Conservation (phyloP, 2,329 filamentous ascomycete species). For the Nigrospora sphaerica region DNA sequence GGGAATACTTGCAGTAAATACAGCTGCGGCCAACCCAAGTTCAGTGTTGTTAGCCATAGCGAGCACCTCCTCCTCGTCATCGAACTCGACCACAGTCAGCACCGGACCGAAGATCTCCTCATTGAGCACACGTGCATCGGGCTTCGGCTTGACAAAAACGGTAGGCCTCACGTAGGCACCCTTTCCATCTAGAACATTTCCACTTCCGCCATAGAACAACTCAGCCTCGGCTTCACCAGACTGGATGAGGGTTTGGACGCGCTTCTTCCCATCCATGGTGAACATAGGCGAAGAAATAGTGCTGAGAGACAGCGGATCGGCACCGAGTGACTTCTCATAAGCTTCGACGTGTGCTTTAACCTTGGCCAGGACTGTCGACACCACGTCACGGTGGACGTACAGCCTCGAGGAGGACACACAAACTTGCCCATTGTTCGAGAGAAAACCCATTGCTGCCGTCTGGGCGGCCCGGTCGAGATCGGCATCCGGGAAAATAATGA, state of each 20-base stretch:
- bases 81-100: slow-evolving; percentile 32
- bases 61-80: slow-evolving; percentile 33
- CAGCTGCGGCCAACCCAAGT: slow-evolving; percentile 56
- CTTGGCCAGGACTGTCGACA: slow-evolving; percentile 56
- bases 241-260: no score
- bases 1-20: no score
- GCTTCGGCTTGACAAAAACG: no score
- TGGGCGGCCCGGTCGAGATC: slow-evolving; percentile 63
- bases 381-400: slow-evolving; percentile 52
- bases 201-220: no score
- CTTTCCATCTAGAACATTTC: no score
- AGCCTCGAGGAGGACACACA: slow-evolving; percentile 59
- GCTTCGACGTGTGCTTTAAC: slow-evolving; percentile 53
- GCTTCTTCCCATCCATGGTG: slow-evolving; percentile 70
- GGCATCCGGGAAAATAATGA: slow-evolving; percentile 58
- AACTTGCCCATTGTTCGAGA: slow-evolving; percentile 59
- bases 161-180: no score
- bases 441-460: no score
- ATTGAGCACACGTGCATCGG: no score
- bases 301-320: slow-evolving; percentile 61
- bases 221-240: no score
- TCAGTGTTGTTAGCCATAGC: slow-evolving; percentile 42
- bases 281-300: slow-evolving; percentile 62
- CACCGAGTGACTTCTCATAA: slow-evolving; percentile 62
- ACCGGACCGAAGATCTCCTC: slow-evolving; percentile 41